Evolutionary conservation across 192 early-diverging fungal genomes (phyloP), one percentile per base, ranked within the genome.

Genomic region (Podila verticillata): DNA sequence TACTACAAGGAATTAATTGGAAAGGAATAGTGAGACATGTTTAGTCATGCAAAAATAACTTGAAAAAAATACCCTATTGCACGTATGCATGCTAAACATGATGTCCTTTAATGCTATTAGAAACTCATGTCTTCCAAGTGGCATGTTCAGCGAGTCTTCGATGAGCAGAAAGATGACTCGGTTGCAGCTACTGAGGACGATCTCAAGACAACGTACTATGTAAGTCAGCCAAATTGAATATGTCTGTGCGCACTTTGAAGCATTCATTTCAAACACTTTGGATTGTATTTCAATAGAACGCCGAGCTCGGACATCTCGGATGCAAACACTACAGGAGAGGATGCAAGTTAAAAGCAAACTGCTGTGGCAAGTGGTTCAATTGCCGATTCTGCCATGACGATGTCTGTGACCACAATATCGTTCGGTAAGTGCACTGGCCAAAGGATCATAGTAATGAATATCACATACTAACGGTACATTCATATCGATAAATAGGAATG

Each of bases 381-480:
- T 96, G 94, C 75, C 84, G 93, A 47, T 93, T 95, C 73, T 96
- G 94, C 63, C 94, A 96, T 71, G 94, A 96, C 63, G 93, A 94
- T 57, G 87, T 83, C 0, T 87, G 85, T 22, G 93, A 95, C 65
- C 94, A 96, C 78, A 84, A 84, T 36, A 93, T 95, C 65, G 80
- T 91, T 19, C 57, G 94, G 92, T 93, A 89, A 44, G 39, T 44
- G 4, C 39, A 17, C 17, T n/a, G n/a, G n/a, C n/a, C 39, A 15
- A 44, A 44, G 12, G 39, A 44, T 15, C 15, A 44, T 44, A 15
- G 9, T 39, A 39, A 12, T 1, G 39, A 44, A 44, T 44, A 12
- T 7, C 39, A 44, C 35, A 49, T 44, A 29, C 7, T n/a, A 7
- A 48, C 7, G 44, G 29, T 1, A 6, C 17, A 24, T 54, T 54